Base-by-base conservation (phyloP, 2,329 filamentous ascomycete species). In the Metarhizium guizhouense region DNA sequence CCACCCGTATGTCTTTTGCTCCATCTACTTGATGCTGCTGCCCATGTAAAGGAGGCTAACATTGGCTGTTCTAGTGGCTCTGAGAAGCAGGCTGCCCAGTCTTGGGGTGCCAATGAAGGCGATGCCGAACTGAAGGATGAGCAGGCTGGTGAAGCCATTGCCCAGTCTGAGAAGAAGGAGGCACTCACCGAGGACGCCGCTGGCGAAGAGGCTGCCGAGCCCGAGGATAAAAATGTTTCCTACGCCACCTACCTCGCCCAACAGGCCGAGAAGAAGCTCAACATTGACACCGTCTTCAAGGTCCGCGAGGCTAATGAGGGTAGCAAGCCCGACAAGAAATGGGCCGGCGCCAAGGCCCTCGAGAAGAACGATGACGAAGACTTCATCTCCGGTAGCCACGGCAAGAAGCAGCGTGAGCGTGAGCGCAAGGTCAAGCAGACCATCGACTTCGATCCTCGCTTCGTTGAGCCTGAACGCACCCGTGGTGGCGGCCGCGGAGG, bases 271-370 rank as follows among this genome's bases (percentile, higher is more conserved):
- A 93, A 92, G 83, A 92, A 90, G 78, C 76, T 83, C 62, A 82
- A 83, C 62, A 82, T 93, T 61, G 82, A 82, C 65, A 74, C 76
- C 64, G 65, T 62, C 54, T 81, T 86, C 67, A 82, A 89, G 68
- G 81, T 90, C 69, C 93, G 94, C 77, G 85, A 91, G 79, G 78
- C 93, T 74, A 96, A 97, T 80, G 92, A 96, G 80, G 92, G 92
- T 68, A 82, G 79, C 79, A 90, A 90, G 79, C 71, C 78, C 67
- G 85, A 91, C 80, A 93, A 94, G 84, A 94, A 96, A 83, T 96
- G 92, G 89, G 88, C 88, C 67, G 80, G 82, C 67, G 91, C 90
- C 71, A 95, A 92, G 80, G 70, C 80, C 57, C 76, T 88, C 56
- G 70, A 75, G 69, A 86, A 87, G 73, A 77, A 84, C 20, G 81